Evolutionary conservation across 2,329 filamentous ascomycete genomes (phyloP), one percentile per base, ranked within the genome.

Genomic region (Cyphellophora attinorum): DNA sequence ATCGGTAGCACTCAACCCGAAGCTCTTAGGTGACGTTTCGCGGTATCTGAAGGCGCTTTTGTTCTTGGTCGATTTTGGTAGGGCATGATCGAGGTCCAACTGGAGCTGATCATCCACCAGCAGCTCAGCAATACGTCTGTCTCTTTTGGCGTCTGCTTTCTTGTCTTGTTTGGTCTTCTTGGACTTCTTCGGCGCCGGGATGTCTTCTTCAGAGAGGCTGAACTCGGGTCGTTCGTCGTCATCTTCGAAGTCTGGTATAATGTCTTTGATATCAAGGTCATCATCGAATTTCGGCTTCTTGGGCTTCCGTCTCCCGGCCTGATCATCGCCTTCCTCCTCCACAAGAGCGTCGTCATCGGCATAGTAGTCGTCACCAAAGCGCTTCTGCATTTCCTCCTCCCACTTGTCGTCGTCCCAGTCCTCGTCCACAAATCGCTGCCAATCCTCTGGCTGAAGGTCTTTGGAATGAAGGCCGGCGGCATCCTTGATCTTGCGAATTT

Each of bases 231-330:
- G 42, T n/a, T 54, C 51, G 61, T 3, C 18, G 6, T 42, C 31
- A 11, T 36, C 41, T 14, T 46, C 2, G 85, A 86, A 17, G 94
- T 65, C 33, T 95, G 70, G 56, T 94, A 89, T 41, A 82, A 85
- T 47, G 55, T 98, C 89, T 41, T 84, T 85, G 64, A 98, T 96
- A 54, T 96, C 88, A 50, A 98, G 95, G 55, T 98, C 91, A 52
- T 96, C 86, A 50, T 95, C 85, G 81, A 89, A 98, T 45, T 77
- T 84, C 6, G 86, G 86, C 64, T 93, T 93, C 68, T 84, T 85
- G 27, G 37, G 19, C 38, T 49, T 49, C 16, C 23, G 34, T 18
- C 39, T 44, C 18, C 32, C 33, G 3, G 14, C 15, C 12, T 27
- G 19, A 5, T 19, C 63, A 81, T 86, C 95, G 43, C 77, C 83